Conservation (phyloP, 2,329 filamentous ascomycete genomes). For the Trichophyton schoenleinii region DNA sequence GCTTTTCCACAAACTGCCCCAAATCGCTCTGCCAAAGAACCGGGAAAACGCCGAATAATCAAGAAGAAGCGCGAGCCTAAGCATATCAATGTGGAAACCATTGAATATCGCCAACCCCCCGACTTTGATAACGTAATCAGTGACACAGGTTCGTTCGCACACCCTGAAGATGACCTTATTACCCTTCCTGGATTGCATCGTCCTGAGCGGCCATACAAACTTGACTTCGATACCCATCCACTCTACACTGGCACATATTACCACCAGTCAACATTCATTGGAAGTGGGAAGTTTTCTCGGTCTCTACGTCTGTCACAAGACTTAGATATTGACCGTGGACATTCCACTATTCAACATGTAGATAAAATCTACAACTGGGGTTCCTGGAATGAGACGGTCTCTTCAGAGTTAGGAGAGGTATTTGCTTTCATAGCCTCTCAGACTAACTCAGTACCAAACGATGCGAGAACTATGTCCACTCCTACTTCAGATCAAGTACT, state of each 20-base stretch:
- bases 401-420: conserved; percentile 32
- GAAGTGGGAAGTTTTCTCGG: conserved; percentile 42
- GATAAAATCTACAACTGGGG: conserved; percentile 35
- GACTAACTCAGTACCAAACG: conserved; percentile 11
- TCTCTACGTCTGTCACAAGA: conserved; percentile 32
- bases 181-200: conserved; percentile 32
- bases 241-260: conserved; percentile 43
- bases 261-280: conserved; percentile 44
- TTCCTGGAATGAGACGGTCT: conserved; percentile 45
- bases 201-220: conserved; percentile 39
- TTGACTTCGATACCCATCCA: conserved; percentile 41
- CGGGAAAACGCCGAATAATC: conserved; percentile 1
- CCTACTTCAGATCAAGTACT: conserved; percentile 7
- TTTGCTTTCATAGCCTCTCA: conserved; percentile 23
- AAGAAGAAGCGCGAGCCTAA: conserved; percentile 30
- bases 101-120: conserved; percentile 35
- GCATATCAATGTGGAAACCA: conserved; percentile 35
- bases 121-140: conserved; percentile 12
- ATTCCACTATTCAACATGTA: conserved; percentile 27
- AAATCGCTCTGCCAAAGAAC: not conserved
- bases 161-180: not conserved
- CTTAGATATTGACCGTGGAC: conserved; percentile 32
- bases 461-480: not conserved
- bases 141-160: conserved; percentile 5
- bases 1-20: not conserved